Base-by-base conservation (phyloP, 495 filamentous ascomycete genomes). In the Hyaloscypha finlandica region DNA sequence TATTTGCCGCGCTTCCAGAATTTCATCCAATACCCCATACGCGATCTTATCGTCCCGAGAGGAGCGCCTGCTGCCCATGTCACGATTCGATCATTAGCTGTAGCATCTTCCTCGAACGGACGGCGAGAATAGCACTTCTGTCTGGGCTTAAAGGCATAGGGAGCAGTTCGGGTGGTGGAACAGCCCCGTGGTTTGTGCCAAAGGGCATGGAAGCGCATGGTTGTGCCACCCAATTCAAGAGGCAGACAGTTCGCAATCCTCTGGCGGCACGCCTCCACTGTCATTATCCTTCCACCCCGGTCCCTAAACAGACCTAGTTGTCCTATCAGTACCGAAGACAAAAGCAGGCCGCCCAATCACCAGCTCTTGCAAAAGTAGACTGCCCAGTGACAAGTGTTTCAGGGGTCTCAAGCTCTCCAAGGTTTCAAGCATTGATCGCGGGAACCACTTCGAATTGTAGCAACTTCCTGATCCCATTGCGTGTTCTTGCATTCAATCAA, bases 1-100 rank as follows among this genome's bases (percentile, higher is more conserved):
- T 33, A 64, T 61, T 69, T 65, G 67, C 67, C 61, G 66, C 69
- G n/a, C 59, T 58, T 69, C 61, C 64, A 64, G 67, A 61, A 69
- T 54, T 59, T 63, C 67, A 62, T 67, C 56, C 60, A 71, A 66
- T 71, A 71, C 60, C 39, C 57, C 52, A 71, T 66, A 65, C 19
- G 59, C 61, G 57, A 67, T 65, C 60, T 69, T 60, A 61, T 67
- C 64, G 61, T 67, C 54, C 58, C 64, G 67, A 67, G 22, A 61
- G 30, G 8, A 58, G 52, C 42, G 25, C 48, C 16, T 58, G 19
- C 57, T 58, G 62, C 60, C 35, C 39, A 52, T 66, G 63, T 60
- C 32, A 61, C 32, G 12, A 61, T 48, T 48, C 58, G 22, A 61
- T 61, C 58, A 67, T 22, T 59, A 59, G 52, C 11, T 59, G 63